Conservation (phyloP, 257 asterid species). For the Voacanga thouarsii region DNA sequence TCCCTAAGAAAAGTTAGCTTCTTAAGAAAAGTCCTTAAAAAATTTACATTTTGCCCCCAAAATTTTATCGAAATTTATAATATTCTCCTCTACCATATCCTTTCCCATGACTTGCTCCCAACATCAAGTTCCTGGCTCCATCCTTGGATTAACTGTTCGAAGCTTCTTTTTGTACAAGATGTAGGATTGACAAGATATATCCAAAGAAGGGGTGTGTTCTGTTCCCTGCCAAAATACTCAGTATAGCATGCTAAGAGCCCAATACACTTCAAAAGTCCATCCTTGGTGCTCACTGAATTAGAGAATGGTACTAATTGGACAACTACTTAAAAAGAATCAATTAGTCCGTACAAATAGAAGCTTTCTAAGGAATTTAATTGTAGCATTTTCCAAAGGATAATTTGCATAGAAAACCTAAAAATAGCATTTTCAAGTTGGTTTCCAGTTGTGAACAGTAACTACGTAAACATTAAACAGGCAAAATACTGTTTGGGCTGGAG, state of each 20-base stretch:
- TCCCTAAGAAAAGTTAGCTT: too few relatives aligned
- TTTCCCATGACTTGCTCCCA: too few relatives aligned
- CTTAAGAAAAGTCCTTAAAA: too few relatives aligned
- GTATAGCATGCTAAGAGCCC: neutral
- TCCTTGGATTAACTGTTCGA: neutral
- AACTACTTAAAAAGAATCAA: neutral
- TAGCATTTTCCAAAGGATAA: neutral
- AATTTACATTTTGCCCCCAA: too few relatives aligned
- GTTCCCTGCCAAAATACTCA: neutral
- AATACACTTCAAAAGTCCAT: neutral
- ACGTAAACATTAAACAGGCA: neutral
- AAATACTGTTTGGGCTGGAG: too few relatives aligned
- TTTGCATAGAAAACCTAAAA: neutral
- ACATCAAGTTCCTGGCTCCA: too few relatives aligned
- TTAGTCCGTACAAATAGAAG: neutral
- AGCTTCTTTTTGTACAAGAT: neutral
- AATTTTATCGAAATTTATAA: too few relatives aligned
- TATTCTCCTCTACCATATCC: too few relatives aligned
- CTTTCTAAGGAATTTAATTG: neutral
- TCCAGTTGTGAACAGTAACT: neutral
- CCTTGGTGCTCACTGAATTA: neutral
- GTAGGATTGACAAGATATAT: neutral
- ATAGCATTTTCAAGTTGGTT: neutral
- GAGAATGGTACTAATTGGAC: neutral
- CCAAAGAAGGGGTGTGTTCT: neutral